phyloP scores from a whole-genome alignment of 148 eudicot genomes.

The Euryodendron excelsum region DNA sequence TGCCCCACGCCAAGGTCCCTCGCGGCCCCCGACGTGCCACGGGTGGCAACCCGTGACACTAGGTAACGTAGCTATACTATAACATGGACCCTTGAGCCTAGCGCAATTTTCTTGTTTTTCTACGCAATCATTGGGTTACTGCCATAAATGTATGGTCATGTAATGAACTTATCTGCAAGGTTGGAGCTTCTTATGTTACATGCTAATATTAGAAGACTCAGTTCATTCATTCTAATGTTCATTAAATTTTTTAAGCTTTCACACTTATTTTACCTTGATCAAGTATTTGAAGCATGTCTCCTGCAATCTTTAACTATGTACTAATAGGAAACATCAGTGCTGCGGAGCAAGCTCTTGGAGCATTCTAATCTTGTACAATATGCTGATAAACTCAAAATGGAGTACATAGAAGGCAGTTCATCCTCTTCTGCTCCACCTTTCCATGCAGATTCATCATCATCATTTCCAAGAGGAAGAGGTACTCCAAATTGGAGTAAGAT shows the following conservation, averaged over 20 bases:
- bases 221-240: neutral
- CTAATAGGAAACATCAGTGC: conserved; percentile 69
- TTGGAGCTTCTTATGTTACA: neutral
- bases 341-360: conserved; percentile 64
- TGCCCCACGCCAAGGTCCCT: no score
- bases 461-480: conserved; percentile 49
- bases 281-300: neutral
- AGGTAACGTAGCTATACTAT: no score
- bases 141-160: neutral
- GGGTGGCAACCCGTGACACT: no score
- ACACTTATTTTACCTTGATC: neutral
- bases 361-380: conserved; percentile 65
- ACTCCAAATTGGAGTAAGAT: conserved; percentile 65
- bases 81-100: no score
- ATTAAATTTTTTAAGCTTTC: neutral
- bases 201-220: neutral
- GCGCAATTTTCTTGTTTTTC: no score
- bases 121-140: neutral
- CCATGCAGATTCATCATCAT: conserved; percentile 53
- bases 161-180: neutral
- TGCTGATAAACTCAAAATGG: conserved; percentile 50
- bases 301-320: neutral
- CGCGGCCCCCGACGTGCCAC: no score
- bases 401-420: conserved; percentile 45
- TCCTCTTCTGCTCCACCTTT: conserved; percentile 42